Base-by-base conservation (phyloP, 2,329 filamentous ascomycete species). In the Cordyceps cateniannulata region DNA sequence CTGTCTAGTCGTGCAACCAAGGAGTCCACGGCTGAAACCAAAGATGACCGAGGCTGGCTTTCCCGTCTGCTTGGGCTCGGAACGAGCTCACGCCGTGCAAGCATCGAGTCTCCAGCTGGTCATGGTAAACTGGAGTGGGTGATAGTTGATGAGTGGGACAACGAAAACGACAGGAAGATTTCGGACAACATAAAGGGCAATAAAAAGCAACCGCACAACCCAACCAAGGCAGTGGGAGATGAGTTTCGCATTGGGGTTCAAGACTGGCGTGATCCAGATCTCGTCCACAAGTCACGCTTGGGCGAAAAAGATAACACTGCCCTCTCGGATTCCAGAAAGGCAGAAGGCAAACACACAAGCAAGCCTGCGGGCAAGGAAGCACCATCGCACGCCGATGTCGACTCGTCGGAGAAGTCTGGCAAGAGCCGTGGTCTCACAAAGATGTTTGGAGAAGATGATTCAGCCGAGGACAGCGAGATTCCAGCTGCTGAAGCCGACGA, bases 191-290 rank as follows among this genome's bases (percentile, higher is more conserved):
- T 77, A 5, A 66, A 72, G 53, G 73, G 76, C 62, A 72, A 72
- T 16, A 73, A 72, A 61, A 71, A 70, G 59, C 59, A 63, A 65
- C 53, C 63, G 61, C 59, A 68, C 47, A 69, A 69, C 61, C 61
- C 65, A 51, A 69, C 67, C 50, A 69, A 66, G n/a, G 61, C 54
- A 9, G 60, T 69, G 2, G 72, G 77, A 51, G 87, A 91, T 70
- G 84, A 81, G 61, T 93, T 93, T 70, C 81, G 89, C 49, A 93
- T 93, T 67, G 90, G 90, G n/a, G 85, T 92, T 14, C 89, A 95
- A 65, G 90, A 95, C 70, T 93, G 90, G 90, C 83, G 90, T 65
- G 90, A 95, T 70, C 88, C 89, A 6, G 89, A 91, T 29, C 62
- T 69, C 54, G 64, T 69, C 24, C 67, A 69, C 62, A 76, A 75